Evolutionary conservation across 768 basidiomycete species (phyloP), one percentile per base, ranked within the genome.

Genomic region (Mycena floridula): DNA sequence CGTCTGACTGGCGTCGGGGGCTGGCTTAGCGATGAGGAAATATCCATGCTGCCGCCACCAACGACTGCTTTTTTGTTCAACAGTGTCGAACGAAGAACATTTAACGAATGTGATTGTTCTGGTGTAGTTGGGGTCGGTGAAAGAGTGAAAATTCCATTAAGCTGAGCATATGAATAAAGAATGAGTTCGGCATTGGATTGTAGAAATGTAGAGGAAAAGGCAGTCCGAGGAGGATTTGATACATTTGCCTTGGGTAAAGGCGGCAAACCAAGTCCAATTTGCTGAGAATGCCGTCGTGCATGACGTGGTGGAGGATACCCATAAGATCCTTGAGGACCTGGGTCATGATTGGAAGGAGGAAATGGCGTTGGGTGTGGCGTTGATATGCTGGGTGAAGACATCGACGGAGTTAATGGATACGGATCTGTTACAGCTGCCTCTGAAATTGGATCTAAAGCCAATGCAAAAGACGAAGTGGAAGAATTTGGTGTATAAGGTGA

Each of bases 121-220:
- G 43, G 46, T 37, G 48, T 42, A 7, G 56, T 25, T 2, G 68
- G 62, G 3, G 67, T 56, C 1, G 84, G 76, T 5, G 75, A 68
- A 48, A 91, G 61, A 20, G 74, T 66, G 15, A 87, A 68, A 0
- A 78, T 76, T 4, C 91, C 91, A 5, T 77, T 66, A 25, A 93
- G 72, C 46, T 92, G 87, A 0, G 82, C 88, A 52, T 93, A 93
- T 0, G 90, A 81, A 60, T 93, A 93, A 2, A 93, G 73, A 16
- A 93, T 77, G 15, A 88, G 65, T 50, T 91, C 85, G 0, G 74
- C 70, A 46, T 77, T 77, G 3, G 72, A 60, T 20, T 69, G 60
- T 25, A 74, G 63, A 55, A 77, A 74, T 13, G 69, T 59, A 3
- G 71, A 63, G 15, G 70, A 59, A 46, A 67, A 71, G 4, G 75